These are phyloP conservation scores for Diaporthe ampelina DNA, from an alignment of 2,329 filamentous ascomycete species.

Conservation along the genomic window DNA sequence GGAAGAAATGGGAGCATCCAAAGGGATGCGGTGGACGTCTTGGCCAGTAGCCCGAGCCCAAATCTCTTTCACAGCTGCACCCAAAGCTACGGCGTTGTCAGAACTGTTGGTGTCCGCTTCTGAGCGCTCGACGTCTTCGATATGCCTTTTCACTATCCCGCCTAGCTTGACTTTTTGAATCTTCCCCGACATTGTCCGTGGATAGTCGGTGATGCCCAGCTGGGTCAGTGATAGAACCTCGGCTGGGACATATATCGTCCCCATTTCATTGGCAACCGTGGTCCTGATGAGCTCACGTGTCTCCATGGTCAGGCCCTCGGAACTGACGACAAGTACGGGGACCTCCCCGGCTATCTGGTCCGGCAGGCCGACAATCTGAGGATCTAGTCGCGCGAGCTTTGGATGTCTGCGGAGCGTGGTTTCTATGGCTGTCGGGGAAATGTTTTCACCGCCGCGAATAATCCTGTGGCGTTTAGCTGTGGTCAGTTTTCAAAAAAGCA, in stretches of 20 bases:
- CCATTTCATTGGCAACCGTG: neutral
- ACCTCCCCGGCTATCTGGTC: neutral
- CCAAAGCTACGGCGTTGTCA: neutral
- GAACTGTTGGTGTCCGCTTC: too few relatives aligned
- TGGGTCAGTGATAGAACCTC: neutral
- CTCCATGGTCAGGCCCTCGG: neutral
- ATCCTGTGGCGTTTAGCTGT: neutral
- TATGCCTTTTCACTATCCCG: neutral
- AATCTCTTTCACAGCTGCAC: neutral
- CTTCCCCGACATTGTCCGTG: neutral
- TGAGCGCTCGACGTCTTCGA: neutral
- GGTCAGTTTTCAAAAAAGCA: neutral
- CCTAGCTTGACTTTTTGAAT: constrained; percentile 13
- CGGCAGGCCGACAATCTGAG: neutral
- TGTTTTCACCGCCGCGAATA: neutral
- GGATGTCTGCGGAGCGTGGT: neutral
- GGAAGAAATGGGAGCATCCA: neutral
- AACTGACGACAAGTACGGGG: neutral
- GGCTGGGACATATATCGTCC: neutral
- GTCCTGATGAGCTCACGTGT: neutral
- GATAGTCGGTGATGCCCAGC: neutral
- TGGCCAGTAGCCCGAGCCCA: constrained; percentile 4
- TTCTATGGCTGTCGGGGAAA: neutral
- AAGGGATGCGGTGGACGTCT: neutral
- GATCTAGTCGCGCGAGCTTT: neutral